These are phyloP conservation scores for Dimargaris cristalligena DNA, from an alignment of 192 early-diverging fungal species.

Conservation along the genomic window DNA sequence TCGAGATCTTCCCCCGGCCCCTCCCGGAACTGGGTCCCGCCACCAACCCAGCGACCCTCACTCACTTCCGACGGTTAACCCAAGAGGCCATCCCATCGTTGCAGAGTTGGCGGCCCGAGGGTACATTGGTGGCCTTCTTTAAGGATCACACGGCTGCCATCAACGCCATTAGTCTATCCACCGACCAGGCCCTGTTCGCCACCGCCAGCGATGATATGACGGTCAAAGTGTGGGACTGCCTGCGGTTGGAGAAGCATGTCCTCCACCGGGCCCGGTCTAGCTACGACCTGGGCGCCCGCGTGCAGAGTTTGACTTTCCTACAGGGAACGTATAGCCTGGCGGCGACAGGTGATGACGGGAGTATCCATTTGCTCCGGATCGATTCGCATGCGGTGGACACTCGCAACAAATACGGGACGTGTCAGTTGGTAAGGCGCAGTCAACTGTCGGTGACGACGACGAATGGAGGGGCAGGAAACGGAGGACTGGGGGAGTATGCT, in stretches of 20 bases:
- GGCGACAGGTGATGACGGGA: constrained; percentile 62
- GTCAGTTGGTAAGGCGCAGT: not conserved
- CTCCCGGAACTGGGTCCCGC: constrained; percentile 14
- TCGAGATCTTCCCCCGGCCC: constrained; percentile 29
- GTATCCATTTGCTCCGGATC: constrained; percentile 56
- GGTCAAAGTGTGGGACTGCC: constrained; percentile 69
- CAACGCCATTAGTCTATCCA: constrained; percentile 46
- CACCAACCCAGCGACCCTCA: not conserved
- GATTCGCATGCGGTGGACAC: constrained; percentile 7
- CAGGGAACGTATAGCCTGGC: constrained; percentile 63
- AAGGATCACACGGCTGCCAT: constrained; percentile 71
- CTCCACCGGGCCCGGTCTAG: constrained; percentile 56
- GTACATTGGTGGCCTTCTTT: constrained; percentile 59
- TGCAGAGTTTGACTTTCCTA: constrained; percentile 62
- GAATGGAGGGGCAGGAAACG: no score
- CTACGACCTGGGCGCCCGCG: constrained; percentile 49
- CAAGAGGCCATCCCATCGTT: constrained; percentile 24
- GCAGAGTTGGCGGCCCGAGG: constrained; percentile 56
- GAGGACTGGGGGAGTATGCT: constrained; percentile 7
- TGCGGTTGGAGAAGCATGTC: constrained; percentile 65
- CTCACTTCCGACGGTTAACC: constrained; percentile 14
- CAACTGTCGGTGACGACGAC: not conserved
- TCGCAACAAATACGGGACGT: not conserved
- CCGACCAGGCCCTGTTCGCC: constrained; percentile 57
- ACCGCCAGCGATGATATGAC: constrained; percentile 72